Evolutionary conservation across 2,329 filamentous ascomycete genomes (phyloP).

Genomic region (Colletotrichum camelliae): DNA sequence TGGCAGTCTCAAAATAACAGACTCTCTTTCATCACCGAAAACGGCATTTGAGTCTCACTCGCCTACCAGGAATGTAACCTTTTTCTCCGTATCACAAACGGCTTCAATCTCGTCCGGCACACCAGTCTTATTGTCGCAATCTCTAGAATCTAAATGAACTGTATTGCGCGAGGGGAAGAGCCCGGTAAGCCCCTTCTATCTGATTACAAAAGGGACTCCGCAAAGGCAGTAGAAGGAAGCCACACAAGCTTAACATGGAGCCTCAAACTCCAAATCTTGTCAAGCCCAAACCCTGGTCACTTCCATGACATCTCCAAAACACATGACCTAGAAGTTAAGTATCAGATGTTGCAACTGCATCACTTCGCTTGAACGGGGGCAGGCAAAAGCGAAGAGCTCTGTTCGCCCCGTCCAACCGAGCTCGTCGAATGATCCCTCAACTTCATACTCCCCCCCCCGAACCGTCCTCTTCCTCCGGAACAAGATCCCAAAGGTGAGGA

Average conservation of each 20-base stretch:
- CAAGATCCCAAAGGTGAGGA: neutral
- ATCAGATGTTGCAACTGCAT: neutral
- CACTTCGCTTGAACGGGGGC: neutral
- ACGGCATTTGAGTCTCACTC: neutral
- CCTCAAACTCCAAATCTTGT: neutral
- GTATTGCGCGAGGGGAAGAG: neutral
- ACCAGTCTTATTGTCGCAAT: neutral
- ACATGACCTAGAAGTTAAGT: neutral
- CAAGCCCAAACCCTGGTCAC: neutral
- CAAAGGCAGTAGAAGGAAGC: neutral
- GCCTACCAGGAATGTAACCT: neutral
- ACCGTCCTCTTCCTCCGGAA: neutral
- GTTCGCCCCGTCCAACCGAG: neutral
- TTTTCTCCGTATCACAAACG: neutral
- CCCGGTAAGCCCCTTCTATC: neutral
- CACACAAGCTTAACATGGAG: neutral
- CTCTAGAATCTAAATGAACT: neutral
- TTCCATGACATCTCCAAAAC: neutral
- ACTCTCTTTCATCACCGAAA: rapidly evolving
- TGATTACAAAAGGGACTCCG: neutral
- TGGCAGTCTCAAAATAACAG: neutral
- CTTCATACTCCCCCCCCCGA: neutral
- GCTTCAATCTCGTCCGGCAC: neutral
- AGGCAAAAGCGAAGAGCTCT: neutral
- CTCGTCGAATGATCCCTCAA: neutral